Percentiles rank a stretch among this genome's conserved stretches.
These are phyloP conservation scores for Candida schatavii DNA, from an alignment of 805 yeast genomes.

Conservation along the genomic window DNA sequence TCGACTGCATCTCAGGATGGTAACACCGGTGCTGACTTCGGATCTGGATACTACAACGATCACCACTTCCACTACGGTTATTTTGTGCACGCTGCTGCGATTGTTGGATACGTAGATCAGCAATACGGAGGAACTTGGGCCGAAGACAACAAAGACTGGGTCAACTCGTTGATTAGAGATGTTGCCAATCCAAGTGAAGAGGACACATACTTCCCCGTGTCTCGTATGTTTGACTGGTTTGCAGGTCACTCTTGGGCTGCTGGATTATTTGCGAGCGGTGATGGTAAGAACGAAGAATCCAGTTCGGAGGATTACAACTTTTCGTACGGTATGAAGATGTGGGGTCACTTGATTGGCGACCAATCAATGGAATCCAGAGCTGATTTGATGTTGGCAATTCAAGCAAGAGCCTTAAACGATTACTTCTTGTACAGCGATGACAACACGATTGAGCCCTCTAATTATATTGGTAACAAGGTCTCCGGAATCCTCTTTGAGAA, in stretches of 20 bases:
- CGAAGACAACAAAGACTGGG: slow-evolving; percentile 48
- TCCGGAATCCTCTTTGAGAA: slow-evolving; percentile 73
- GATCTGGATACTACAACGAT: slow-evolving; percentile 76
- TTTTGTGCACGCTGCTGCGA: slow-evolving; percentile 78
- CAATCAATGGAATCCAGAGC: slow-evolving; percentile 55
- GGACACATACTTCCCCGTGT: slow-evolving; percentile 66
- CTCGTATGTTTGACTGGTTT: slow-evolving; percentile 72
- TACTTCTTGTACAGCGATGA: slow-evolving; percentile 53
- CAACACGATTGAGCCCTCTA: slow-evolving; percentile 53
- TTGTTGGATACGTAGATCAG: slow-evolving; percentile 65
- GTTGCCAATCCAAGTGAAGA: slow-evolving; percentile 58
- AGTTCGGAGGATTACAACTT: slow-evolving; percentile 74
- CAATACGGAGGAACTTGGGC: slow-evolving; percentile 55
- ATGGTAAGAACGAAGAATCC: slow-evolving; percentile 75
- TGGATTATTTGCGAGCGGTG: slow-evolving; percentile 65
- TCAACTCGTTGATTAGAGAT: slow-evolving; percentile 60
- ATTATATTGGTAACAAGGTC: slow-evolving; percentile 58
- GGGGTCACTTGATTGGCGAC: slow-evolving; percentile 62
- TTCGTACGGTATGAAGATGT: slow-evolving; percentile 63
- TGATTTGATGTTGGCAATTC: slow-evolving; percentile 59
- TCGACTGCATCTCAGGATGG: slow-evolving; percentile 47
- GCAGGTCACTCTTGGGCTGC: slow-evolving; percentile 79
- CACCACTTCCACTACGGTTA: slow-evolving; percentile 90
- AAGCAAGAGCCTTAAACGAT: slow-evolving; percentile 49
- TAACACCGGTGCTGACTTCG: slow-evolving; percentile 55